These are phyloP conservation scores for Fraxinus nigra DNA, from an alignment of 305 asterid genomes.

Conservation along the genomic window DNA sequence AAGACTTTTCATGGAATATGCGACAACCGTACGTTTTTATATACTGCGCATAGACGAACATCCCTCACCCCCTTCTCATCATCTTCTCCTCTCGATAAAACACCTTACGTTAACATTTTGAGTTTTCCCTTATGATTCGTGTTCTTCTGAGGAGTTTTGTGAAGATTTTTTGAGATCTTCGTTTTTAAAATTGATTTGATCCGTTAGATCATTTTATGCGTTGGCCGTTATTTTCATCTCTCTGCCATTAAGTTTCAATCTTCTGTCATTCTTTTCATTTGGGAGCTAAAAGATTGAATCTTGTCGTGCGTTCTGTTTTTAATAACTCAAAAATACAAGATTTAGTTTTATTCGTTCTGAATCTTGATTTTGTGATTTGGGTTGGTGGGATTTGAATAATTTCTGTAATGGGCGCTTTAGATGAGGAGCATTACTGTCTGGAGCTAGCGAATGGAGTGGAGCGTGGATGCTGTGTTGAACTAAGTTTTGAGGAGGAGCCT, in stretches of 20 bases:
- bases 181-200: background rate
- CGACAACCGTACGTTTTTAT: constrained; percentile 43
- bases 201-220: constrained; percentile 1
- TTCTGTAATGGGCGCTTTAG: constrained; percentile 77
- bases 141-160: background rate
- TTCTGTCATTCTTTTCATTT: constrained; percentile 20
- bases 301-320: constrained; percentile 19
- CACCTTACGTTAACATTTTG: constrained; percentile 5
- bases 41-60: constrained; percentile 35
- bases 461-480: constrained; percentile 45
- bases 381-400: constrained; percentile 20
- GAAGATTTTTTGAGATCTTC: background rate
- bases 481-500: constrained; percentile 47
- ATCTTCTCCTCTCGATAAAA: constrained; percentile 9
- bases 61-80: constrained; percentile 26
- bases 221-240: constrained; percentile 20
- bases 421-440: constrained; percentile 57
- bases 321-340: background rate
- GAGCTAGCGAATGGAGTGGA: constrained; percentile 64
- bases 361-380: constrained; percentile 25
- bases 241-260: constrained; percentile 27
- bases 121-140: background rate
- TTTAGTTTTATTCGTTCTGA: background rate
- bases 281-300: constrained; percentile 32
- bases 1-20: too few relatives aligned